A percentile compares a stretch with the other conserved stretches of the same genome.
Evolutionary conservation across 768 basidiomycete species (phyloP).

Genomic region (Tephrocybe sp.): DNA sequence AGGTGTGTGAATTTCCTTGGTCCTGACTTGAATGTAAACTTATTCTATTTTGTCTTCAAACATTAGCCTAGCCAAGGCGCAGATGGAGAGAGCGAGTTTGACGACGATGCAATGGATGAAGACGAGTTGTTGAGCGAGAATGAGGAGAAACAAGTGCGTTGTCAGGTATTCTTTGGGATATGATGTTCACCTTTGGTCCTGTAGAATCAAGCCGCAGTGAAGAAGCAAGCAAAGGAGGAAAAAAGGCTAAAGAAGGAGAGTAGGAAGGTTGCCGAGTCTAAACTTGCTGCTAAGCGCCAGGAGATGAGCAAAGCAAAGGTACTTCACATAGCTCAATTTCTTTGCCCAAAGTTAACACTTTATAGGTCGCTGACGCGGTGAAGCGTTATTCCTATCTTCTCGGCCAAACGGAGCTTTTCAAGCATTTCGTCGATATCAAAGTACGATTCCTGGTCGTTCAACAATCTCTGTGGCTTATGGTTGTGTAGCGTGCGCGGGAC

Average conservation of each 20-base stretch:
- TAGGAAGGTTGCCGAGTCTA: constrained; percentile 68
- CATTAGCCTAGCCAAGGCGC: constrained; percentile 58
- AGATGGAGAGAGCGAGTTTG: constrained; percentile 76
- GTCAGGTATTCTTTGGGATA: constrained; percentile 10
- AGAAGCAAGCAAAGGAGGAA: constrained; percentile 11
- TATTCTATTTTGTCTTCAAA: constrained; percentile 1
- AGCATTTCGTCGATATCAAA: constrained; percentile 97
- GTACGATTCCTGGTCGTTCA: constrained; percentile 30
- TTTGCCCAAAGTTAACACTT: constrained; percentile 11
- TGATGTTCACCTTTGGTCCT: neutral
- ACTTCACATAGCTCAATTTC: constrained; percentile 4
- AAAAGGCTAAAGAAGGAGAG: constrained; percentile 35
- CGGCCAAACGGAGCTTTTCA: constrained; percentile 97
- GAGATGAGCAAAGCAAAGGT: constrained; percentile 91
- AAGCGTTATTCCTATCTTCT: constrained; percentile 98
- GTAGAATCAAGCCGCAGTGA: constrained; percentile 8
- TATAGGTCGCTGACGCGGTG: constrained; percentile 85
- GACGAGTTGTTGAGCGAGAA: constrained; percentile 60
- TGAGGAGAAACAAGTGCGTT: constrained; percentile 36
- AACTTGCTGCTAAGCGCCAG: constrained; percentile 67
- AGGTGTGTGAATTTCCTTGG: constrained; percentile 41
- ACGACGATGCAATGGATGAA: constrained; percentile 54
- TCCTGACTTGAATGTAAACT: neutral
- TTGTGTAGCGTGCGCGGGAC: constrained; percentile 74
- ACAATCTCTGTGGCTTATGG: neutral